Base-by-base conservation (phyloP, 192 early-diverging fungal species). In the Umbelopsis sp. region DNA sequence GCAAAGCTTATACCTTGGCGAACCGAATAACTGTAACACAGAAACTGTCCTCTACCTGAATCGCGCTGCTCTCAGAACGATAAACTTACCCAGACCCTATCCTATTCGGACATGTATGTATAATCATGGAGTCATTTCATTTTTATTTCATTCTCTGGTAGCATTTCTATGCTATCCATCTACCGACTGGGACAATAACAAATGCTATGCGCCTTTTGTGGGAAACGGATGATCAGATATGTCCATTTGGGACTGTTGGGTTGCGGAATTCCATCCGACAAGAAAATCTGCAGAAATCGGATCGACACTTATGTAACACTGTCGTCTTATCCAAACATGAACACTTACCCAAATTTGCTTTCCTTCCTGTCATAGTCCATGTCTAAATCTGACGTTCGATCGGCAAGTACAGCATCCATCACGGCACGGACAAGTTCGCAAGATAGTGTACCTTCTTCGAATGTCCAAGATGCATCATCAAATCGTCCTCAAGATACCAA, bases 31-130 rank as follows among this genome's bases (percentile, higher is more conserved):
- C 47, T 21, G n/a, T 49, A 49, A 6, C 47, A n/a, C 16, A 17
- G 0, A 5, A 1, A 49, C 47, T 49, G 6, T 49, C 16, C 47
- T 49, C 31, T 12, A 32, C 26, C 29, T 16, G 31, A 62, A 62
- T 34, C 56, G 56, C 56, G 56, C 5, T 32, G 56, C 26, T 62
- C 56, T 16, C 56, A 32, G 47, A 16, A 29, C 29, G 31, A 32
- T 62, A 62, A 29, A 14, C 16, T 8, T 17, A 17, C 17, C 24
- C 56, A 14, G 34, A 10, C 34, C 12, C 38, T 11, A 41, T 14
- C 26, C 31, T 34, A 62, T 4, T 12, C 56, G 34, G 56, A 62
- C 56, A 62, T 62, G 56, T 62, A 62, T n/a, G 56, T 62, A 53
- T 29, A 34, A 5, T 9, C 38, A 41, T 11, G 20, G 47, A 49